phyloP scores from a whole-genome alignment of 257 asterid species.

The Phtheirospermum japonicum region DNA sequence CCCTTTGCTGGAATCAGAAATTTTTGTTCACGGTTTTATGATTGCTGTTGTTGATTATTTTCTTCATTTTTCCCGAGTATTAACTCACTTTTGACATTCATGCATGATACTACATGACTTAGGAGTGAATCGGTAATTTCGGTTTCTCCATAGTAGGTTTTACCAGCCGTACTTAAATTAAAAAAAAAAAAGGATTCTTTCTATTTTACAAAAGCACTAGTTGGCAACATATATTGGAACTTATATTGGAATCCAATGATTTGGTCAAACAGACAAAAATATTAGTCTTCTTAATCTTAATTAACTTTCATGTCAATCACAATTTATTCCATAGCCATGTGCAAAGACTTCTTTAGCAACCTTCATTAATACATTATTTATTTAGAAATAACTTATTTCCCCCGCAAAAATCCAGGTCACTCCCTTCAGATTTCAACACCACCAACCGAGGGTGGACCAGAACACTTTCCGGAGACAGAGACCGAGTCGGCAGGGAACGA shows the following conservation, averaged over 20 bases:
- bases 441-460: constrained; percentile 62
- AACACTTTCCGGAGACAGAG: constrained; percentile 48
- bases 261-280: constrained; percentile 37
- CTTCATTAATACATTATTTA: neutral
- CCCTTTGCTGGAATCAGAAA: neutral
- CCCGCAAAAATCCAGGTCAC: constrained; percentile 43
- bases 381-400: neutral
- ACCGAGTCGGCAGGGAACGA: constrained; percentile 56
- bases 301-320: too few species aligned
- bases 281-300: too few species aligned
- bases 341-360: constrained; percentile 36
- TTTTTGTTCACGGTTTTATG: neutral
- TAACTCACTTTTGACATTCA: neutral
- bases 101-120: neutral
- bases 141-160: neutral
- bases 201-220: too few species aligned
- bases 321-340: constrained; percentile 40
- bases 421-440: constrained; percentile 58
- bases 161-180: neutral
- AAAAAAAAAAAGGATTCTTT: neutral
- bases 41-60: neutral
- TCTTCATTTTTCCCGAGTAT: neutral
- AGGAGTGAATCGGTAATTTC: neutral
- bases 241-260: constrained; percentile 7
- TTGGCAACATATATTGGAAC: neutral